Evolutionary conservation across 1,139 yeast genomes (phyloP), one percentile per base, ranked within the genome.

Genomic region (Pichia sp.): DNA sequence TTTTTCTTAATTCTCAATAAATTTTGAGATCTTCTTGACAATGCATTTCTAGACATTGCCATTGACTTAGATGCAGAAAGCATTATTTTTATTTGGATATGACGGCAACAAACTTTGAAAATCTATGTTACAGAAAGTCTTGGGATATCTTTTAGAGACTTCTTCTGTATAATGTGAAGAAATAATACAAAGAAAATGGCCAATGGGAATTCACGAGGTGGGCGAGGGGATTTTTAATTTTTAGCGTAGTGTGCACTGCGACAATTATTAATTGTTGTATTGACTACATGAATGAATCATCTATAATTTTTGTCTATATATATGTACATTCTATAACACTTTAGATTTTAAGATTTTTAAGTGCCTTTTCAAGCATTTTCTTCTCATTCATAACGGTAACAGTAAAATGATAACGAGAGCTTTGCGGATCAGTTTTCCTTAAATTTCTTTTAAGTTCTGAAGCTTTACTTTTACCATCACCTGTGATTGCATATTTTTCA

Each of bases 361-460:
- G 18, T 18, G 18, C 48, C 33, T 40, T 52, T 40, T 56, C 56
- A 18, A 56, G 39, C 10, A 56, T 38, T 31, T 43, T 34, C 47
- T 56, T 54, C 34, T 56, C 60, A 10, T 42, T 43, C 25, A 48
- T 39, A 18, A 56, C 47, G 5, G 54, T 39, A 7, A 47, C 43
- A 28, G 36, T 36, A 5, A 47, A 35, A 11, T 8, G 11, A 30
- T 26, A 38, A 10, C 45, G 39, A 11, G 3, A 9, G 25, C 42
- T 35, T n/a, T 7, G 26, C 2, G 44, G 44, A 36, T 43, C 42
- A 2, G 39, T 10, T 34, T 47, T 47, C 26, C 40, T 47, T 3
- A 47, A 39, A n/a, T 47, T 34, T 30, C 49, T 40, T 37, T 48
- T 45, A 7, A 45, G 40, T 10, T 48, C 49, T 3, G 41, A 37